Evolutionary conservation across 2,329 filamentous ascomycete species (phyloP).

Genomic region (Aspergillus sp.): DNA sequence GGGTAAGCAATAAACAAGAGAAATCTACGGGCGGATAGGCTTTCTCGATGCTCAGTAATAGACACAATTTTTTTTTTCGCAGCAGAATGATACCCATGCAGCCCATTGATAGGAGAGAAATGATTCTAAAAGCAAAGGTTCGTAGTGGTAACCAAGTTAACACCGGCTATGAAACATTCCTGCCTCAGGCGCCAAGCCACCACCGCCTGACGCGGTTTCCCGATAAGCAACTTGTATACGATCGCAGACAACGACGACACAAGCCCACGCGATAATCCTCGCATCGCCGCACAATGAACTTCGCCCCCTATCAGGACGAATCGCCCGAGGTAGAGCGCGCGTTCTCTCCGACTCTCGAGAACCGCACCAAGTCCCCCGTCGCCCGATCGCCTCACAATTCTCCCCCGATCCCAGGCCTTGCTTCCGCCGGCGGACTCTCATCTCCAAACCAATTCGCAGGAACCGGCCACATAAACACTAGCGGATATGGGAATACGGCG

Average conservation of each 20-base stretch:
- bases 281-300: conserved; percentile 66
- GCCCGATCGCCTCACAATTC: conserved; percentile 54
- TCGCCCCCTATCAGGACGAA: conserved; percentile 94
- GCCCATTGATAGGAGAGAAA: not conserved
- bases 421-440: conserved; percentile 39
- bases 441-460: conserved; percentile 41
- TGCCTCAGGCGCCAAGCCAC: conserved; percentile 23
- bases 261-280: conserved; percentile 17
- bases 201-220: conserved; percentile 9
- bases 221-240: conserved; percentile 3
- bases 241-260: conserved; percentile 4
- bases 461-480: conserved; percentile 24
- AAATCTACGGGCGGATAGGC: not conserved
- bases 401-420: conserved; percentile 46
- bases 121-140: not conserved
- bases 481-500: conserved; percentile 42
- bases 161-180: not conserved
- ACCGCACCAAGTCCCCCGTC: conserved; percentile 54
- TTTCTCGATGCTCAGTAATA: not conserved
- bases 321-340: conserved; percentile 81
- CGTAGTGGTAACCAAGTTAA: not conserved
- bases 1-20: conserved; percentile 24
- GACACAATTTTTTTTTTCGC: not conserved
- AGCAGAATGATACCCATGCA: not conserved
- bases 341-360: conserved; percentile 66